These are phyloP conservation scores for Lipomyces sp. DNA, from an alignment of 805 yeast genomes.

Conservation along the genomic window DNA sequence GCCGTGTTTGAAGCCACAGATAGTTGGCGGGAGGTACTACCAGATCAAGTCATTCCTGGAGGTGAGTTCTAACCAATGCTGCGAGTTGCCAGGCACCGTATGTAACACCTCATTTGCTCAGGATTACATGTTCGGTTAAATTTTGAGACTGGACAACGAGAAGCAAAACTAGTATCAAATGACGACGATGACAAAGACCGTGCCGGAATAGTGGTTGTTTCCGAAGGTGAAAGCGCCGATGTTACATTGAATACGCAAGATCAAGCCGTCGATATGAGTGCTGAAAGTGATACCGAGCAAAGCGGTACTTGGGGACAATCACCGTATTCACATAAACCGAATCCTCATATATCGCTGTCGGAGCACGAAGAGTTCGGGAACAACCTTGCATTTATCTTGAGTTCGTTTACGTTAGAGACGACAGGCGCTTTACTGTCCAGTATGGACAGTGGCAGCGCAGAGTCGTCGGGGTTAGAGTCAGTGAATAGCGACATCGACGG, in stretches of 20 bases:
- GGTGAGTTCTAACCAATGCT: conserved; percentile 19
- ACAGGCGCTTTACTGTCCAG: neutral
- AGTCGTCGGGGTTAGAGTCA: conserved; percentile 8
- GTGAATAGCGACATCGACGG: conserved; percentile 6
- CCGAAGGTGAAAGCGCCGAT: conserved; percentile 20
- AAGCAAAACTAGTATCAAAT: conserved; percentile 64
- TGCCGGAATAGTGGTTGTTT: conserved; percentile 35
- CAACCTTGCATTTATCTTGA: conserved; percentile 19
- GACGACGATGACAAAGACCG: conserved; percentile 37
- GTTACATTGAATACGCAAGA: neutral
- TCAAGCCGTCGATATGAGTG: neutral
- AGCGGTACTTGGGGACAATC: conserved; percentile 20
- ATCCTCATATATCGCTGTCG: conserved; percentile 26
- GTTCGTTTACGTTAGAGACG: neutral
- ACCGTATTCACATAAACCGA: conserved; percentile 34
- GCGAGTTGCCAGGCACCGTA: neutral
- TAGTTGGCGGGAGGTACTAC: conserved; percentile 71
- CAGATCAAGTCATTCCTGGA: conserved; percentile 77
- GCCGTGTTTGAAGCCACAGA: conserved; percentile 60
- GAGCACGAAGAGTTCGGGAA: conserved; percentile 32
- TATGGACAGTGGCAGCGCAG: neutral
- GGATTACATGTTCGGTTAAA: conserved; percentile 80
- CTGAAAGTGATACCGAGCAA: conserved; percentile 3
- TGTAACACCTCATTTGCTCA: neutral
- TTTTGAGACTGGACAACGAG: conserved; percentile 69